Evolutionary conservation across 108 stramenopile genomes (phyloP).

Genomic region (Cylindrotheca closterium): DNA sequence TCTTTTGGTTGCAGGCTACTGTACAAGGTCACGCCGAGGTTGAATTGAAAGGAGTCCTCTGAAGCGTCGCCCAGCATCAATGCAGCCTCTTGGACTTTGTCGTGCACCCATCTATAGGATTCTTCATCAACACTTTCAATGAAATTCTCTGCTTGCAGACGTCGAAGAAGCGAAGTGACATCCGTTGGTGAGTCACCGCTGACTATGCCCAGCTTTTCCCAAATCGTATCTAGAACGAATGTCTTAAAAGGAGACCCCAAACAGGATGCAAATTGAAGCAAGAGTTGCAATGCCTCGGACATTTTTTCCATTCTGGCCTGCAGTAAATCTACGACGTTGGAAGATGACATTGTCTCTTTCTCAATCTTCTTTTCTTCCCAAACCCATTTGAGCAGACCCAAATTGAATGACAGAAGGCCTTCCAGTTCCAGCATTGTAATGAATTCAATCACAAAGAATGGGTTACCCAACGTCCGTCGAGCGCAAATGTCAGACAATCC

Average conservation of each 20-base stretch:
- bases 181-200: background rate
- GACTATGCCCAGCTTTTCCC: background rate
- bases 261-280: constrained; percentile 16
- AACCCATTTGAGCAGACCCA: constrained; percentile 15
- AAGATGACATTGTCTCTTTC: constrained; percentile 4
- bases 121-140: background rate
- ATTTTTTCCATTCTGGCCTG: constrained; percentile 34
- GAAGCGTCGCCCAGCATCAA: constrained; percentile 10
- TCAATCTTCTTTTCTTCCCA: constrained; percentile 22
- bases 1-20: background rate
- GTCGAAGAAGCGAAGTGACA: background rate
- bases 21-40: constrained; percentile 8
- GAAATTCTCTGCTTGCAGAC: background rate
- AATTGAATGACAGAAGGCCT: constrained; percentile 13
- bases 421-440: constrained; percentile 7
- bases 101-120: constrained; percentile 19
- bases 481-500: background rate
- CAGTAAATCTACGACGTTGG: constrained; percentile 35
- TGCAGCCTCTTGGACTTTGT: constrained; percentile 30
- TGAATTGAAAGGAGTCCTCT: background rate
- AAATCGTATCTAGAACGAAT: background rate
- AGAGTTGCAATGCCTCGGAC: background rate
- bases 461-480: constrained; percentile 37
- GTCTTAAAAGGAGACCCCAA: constrained; percentile 8
- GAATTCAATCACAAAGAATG: constrained; percentile 31